A percentile compares a stretch with the other conserved stretches of the same genome.
phyloP scores from a whole-genome alignment of 495 filamentous ascomycete genomes.

The Cenococcum geophilum region DNA sequence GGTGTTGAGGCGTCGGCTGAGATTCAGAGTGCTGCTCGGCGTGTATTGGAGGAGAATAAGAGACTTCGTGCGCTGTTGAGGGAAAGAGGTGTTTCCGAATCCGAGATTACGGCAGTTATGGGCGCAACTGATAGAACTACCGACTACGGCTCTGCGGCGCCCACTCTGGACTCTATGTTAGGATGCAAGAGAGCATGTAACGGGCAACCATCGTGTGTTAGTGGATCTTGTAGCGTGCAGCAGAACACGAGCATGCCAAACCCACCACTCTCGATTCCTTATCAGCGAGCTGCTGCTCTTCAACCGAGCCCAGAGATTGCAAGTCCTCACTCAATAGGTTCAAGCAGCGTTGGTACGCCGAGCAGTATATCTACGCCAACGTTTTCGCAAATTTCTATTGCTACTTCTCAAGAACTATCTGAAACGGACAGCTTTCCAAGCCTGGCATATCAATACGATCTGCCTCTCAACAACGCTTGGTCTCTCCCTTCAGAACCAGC shows the following conservation, averaged over 20 bases:
- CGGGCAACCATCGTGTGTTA: neutral
- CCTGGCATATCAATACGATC: slow-evolving; percentile 22
- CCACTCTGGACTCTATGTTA: slow-evolving; percentile 28
- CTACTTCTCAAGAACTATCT: slow-evolving; percentile 9
- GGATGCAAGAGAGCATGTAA: slow-evolving; percentile 24
- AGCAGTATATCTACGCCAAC: slow-evolving; percentile 7
- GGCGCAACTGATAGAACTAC: slow-evolving; percentile 11
- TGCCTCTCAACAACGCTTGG: slow-evolving; percentile 18
- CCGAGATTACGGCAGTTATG: slow-evolving; percentile 39
- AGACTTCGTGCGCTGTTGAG: slow-evolving; percentile 48
- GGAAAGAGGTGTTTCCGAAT: slow-evolving; percentile 42
- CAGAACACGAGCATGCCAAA: neutral
- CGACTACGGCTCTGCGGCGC: slow-evolving; percentile 23
- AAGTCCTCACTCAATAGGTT: slow-evolving; percentile 20
- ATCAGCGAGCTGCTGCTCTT: slow-evolving; percentile 11
- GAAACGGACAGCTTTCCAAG: slow-evolving; percentile 9
- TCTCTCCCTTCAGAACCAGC: neutral
- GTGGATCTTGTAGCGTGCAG: neutral
- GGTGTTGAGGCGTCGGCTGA: slow-evolving; percentile 55
- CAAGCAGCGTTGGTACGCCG: slow-evolving; percentile 19
- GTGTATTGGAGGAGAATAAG: slow-evolving; percentile 58
- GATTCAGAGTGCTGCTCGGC: slow-evolving; percentile 58
- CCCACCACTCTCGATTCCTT: slow-evolving; percentile 16
- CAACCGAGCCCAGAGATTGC: slow-evolving; percentile 9
- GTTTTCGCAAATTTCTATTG: slow-evolving; percentile 9